phyloP scores from a whole-genome alignment of 495 filamentous ascomycete genomes.

The Mycothermus thermophilus region DNA sequence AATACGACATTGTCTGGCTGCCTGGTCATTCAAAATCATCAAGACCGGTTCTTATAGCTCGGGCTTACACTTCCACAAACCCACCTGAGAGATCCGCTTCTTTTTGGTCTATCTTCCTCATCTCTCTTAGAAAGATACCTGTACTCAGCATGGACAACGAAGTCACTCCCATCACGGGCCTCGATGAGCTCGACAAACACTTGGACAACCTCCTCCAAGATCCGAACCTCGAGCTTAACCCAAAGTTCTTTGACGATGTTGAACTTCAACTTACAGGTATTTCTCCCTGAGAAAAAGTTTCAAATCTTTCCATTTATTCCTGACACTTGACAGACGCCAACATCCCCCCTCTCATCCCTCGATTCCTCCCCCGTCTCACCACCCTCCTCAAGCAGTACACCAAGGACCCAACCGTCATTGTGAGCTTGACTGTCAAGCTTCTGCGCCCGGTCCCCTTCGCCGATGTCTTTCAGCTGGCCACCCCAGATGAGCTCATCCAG shows the following conservation, averaged over 20 bases:
- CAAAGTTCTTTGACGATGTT: conserved; percentile 40
- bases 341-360: conserved; percentile 31
- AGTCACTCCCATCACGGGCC: conserved; percentile 28
- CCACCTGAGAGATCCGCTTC: too few relatives aligned
- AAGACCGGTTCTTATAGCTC: too few relatives aligned
- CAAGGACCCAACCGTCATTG: conserved; percentile 37
- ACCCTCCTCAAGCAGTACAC: conserved; percentile 34
- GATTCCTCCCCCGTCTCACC: conserved; percentile 36
- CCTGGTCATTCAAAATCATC: too few relatives aligned
- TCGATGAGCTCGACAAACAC: conserved; percentile 37
- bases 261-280: conserved; percentile 39
- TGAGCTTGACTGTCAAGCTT: conserved; percentile 39
- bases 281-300: not conserved
- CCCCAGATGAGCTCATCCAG: conserved; percentile 38
- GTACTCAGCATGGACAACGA: too few relatives aligned
- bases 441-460: conserved; percentile 38
- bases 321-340: conserved; percentile 23
- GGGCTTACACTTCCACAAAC: too few relatives aligned
- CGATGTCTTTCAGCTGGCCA: conserved; percentile 37
- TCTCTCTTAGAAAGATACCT: too few relatives aligned
- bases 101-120: too few relatives aligned
- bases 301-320: too few relatives aligned
- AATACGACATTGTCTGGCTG: too few relatives aligned
- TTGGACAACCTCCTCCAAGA: conserved; percentile 32
- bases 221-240: conserved; percentile 23